Evolutionary conservation across 129 eudicot genomes (phyloP).

Genomic region (Helianthus tuberosus): DNA sequence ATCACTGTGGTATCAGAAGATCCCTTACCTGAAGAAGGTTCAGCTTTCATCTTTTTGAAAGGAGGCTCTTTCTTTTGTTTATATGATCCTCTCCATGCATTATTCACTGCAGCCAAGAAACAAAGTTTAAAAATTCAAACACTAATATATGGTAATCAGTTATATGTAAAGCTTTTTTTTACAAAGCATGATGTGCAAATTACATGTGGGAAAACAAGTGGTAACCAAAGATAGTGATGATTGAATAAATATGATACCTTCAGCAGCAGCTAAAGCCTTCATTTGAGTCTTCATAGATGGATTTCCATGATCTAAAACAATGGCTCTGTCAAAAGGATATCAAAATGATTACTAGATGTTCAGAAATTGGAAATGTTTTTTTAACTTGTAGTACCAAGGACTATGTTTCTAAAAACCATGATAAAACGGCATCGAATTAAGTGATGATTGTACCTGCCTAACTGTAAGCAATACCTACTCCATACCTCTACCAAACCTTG

Average conservation of each 20-base stretch:
- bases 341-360: slow-evolving; percentile 19
- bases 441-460: background rate
- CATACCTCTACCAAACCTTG: background rate
- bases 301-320: slow-evolving; percentile 76
- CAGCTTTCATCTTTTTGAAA: slow-evolving; percentile 70
- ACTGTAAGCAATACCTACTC: slow-evolving; percentile 19
- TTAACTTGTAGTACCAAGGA: background rate
- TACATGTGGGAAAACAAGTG: slow-evolving; percentile 11
- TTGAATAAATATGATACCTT: slow-evolving; percentile 52
- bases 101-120: slow-evolving; percentile 56
- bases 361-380: slow-evolving; percentile 6
- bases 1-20: slow-evolving; percentile 8
- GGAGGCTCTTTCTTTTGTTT: slow-evolving; percentile 89
- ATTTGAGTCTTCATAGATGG: slow-evolving; percentile 78
- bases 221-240: slow-evolving; percentile 19
- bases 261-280: slow-evolving; percentile 88
- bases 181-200: background rate
- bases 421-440: background rate
- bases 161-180: background rate
- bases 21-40: slow-evolving; percentile 67
- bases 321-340: slow-evolving; percentile 62
- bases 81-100: slow-evolving; percentile 63
- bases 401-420: slow-evolving; percentile 3
- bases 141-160: background rate
- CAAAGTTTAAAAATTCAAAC: background rate